phyloP scores from a whole-genome alignment of 495 filamentous ascomycete genomes.

The Xylaria venustula region DNA sequence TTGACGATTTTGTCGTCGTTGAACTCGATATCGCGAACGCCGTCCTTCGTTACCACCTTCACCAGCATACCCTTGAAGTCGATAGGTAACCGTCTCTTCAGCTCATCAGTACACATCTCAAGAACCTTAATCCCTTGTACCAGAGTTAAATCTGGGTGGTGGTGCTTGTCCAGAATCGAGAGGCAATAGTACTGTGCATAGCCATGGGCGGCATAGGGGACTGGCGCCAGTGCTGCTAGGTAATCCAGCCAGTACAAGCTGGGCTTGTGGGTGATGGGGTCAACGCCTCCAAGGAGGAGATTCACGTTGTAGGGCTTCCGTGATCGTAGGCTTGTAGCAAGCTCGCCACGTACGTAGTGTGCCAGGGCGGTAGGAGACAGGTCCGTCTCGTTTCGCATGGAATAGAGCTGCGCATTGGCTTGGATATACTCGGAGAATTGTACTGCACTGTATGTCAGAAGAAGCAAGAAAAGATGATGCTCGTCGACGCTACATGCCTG shows the following conservation, averaged over 20 bases:
- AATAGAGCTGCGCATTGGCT: constrained; percentile 96
- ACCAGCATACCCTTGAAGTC: constrained; percentile 96
- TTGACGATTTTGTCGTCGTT: constrained; percentile 73
- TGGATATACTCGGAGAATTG: constrained; percentile 99
- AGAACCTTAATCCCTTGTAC: constrained; percentile 88
- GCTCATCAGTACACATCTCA: constrained; percentile 91
- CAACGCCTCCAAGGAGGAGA: constrained; percentile 87
- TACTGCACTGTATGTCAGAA: constrained; percentile 56
- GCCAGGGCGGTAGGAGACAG: constrained; percentile 84
- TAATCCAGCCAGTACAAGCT: constrained; percentile 97
- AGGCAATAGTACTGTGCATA: constrained; percentile 99
- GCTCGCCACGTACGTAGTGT: constrained; percentile 87
- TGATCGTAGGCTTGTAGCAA: constrained; percentile 85
- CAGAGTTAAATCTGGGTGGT: constrained; percentile 86
- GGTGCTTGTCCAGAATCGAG: constrained; percentile 95
- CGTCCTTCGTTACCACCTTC: constrained; percentile 92
- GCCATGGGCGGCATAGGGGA: constrained; percentile 96
- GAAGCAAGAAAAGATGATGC: not conserved
- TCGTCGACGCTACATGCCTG: constrained; percentile 54
- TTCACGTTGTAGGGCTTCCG: constrained; percentile 95
- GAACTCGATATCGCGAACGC: constrained; percentile 76
- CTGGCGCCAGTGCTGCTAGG: constrained; percentile 77
- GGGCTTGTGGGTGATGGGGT: constrained; percentile 82
- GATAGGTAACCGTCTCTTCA: constrained; percentile 92
- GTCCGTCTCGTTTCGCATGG: constrained; percentile 93